Percentiles rank a stretch among this genome's conserved stretches.
Conservation (phyloP, 176 grass and related monocot genomes). For the Pharus latifolius region DNA sequence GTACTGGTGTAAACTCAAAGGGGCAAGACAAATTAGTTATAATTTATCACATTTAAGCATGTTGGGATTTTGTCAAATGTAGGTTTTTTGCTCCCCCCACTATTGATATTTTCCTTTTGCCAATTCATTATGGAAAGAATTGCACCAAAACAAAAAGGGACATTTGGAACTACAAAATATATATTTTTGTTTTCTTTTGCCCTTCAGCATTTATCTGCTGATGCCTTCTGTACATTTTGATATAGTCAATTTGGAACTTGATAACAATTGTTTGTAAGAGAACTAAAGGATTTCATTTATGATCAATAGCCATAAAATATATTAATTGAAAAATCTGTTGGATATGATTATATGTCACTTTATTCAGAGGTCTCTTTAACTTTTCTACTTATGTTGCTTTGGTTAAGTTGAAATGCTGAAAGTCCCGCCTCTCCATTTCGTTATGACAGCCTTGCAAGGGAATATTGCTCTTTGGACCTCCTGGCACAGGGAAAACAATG, state of each 20-base stretch:
- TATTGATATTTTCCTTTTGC: too few relatives aligned
- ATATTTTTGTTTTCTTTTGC: background rate
- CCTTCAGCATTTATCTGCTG: too few relatives aligned
- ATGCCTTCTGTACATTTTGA: background rate
- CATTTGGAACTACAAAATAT: background rate
- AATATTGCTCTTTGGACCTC: constrained; percentile 92
- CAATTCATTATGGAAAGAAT: background rate
- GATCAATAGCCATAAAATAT: too few relatives aligned
- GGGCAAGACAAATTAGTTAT: background rate
- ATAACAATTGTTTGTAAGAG: too few relatives aligned
- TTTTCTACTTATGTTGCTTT: background rate
- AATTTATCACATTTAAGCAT: background rate
- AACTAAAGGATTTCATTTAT: too few relatives aligned
- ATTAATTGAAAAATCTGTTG: background rate
- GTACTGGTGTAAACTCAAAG: constrained; percentile 21
- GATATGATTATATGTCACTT: background rate
- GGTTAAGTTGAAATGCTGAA: background rate
- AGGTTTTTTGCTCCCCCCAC: too few relatives aligned
- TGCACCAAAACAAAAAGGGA: background rate
- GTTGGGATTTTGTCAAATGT: background rate
- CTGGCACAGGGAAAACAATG: constrained; percentile 90
- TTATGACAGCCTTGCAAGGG: constrained; percentile 63
- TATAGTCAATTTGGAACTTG: background rate
- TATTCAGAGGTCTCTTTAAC: background rate
- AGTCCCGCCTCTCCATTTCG: background rate